A percentile compares a stretch with the other conserved stretches of the same genome.
phyloP scores from a whole-genome alignment of 2,329 filamentous ascomycete genomes.

The Fusarium mangiferae region DNA sequence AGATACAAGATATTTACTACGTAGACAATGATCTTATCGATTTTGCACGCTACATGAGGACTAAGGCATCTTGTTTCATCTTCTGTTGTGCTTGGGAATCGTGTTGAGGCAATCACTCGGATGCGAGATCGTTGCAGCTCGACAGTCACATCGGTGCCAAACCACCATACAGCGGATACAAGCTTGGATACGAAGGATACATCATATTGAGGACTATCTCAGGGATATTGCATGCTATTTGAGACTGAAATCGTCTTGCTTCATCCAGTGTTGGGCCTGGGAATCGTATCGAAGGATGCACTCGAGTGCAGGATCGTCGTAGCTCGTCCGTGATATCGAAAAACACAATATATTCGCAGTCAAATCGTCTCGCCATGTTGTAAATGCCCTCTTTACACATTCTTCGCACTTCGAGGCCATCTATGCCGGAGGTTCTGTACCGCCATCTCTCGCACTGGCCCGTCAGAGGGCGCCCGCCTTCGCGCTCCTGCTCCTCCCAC shows the following conservation, averaged over 20 bases:
- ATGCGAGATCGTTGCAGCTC: background rate
- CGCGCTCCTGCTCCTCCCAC: background rate
- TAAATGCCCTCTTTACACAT: too few species aligned
- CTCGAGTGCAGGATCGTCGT: background rate
- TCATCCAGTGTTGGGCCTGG: background rate
- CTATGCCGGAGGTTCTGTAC: too few species aligned
- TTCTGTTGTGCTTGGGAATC: background rate
- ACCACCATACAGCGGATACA: background rate
- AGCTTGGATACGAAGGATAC: background rate
- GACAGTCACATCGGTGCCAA: background rate
- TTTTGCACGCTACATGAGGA: background rate
- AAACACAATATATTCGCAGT: background rate
- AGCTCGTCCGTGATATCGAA: background rate
- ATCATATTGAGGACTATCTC: background rate
- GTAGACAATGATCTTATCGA: background rate
- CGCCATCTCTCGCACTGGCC: background rate
- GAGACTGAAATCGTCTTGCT: too few species aligned
- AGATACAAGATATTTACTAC: background rate
- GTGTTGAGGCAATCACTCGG: background rate
- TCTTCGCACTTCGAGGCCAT: background rate
- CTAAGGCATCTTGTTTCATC: too few species aligned
- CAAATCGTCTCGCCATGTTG: background rate
- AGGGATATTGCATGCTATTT: fast-evolving
- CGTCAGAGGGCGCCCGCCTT: background rate
- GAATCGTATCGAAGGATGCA: background rate